Percentiles rank a stretch among this genome's conserved stretches.
These are phyloP conservation scores for Nicotiana benthamiana DNA, from an alignment of 257 asterid genomes.

Conservation along the genomic window DNA sequence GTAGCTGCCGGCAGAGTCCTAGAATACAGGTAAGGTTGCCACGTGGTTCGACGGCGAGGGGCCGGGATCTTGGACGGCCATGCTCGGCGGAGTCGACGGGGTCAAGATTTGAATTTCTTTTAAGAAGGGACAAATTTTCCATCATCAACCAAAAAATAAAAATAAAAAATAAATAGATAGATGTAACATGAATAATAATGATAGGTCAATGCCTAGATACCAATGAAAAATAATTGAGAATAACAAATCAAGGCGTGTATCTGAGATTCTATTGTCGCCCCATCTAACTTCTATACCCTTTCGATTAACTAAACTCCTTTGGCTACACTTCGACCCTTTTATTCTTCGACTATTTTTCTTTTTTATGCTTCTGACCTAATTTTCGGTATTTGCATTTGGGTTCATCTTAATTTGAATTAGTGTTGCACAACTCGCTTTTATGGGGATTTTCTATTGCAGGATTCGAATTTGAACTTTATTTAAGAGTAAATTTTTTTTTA, in stretches of 20 bases:
- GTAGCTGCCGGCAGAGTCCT: constrained; percentile 25
- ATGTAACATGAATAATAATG: background rate
- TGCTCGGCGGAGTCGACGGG: constrained; percentile 23
- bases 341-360: too few relatives aligned
- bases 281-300: background rate
- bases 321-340: too few relatives aligned
- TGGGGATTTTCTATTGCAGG: too few relatives aligned
- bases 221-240: background rate
- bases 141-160: background rate
- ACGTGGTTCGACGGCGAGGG: constrained; percentile 29
- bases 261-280: constrained; percentile 16
- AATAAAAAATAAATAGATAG: background rate
- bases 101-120: constrained; percentile 15
- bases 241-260: constrained; percentile 15
- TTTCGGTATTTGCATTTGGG: too few relatives aligned
- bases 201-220: constrained; percentile 14
- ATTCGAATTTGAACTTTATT: too few relatives aligned
- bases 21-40: constrained; percentile 29
- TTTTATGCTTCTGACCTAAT: too few relatives aligned
- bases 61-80: constrained; percentile 17
- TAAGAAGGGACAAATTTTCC: background rate
- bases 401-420: too few relatives aligned
- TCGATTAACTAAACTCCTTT: too few relatives aligned
- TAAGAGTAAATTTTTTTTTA: too few relatives aligned
- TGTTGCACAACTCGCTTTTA: too few relatives aligned